Conservation (phyloP, 1,284 basidiomycete species). For the Apiotrichum domesticum region DNA sequence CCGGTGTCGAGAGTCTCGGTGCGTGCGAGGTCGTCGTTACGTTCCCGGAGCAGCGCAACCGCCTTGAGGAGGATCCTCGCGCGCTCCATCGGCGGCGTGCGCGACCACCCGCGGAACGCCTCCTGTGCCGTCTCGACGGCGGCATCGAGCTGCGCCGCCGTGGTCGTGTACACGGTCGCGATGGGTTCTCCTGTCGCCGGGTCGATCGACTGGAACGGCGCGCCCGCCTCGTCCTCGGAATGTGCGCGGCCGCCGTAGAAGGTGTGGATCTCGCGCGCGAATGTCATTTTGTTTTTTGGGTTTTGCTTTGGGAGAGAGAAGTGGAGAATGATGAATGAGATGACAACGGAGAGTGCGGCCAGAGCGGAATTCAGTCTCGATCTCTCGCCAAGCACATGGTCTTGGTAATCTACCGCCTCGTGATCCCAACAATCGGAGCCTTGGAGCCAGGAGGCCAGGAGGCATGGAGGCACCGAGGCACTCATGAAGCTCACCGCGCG, state of each 20-base stretch:
- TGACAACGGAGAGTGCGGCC: too few species aligned
- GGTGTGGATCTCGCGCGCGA: slow-evolving; percentile 13
- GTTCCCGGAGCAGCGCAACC: slow-evolving; percentile 9
- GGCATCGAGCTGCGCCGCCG: slow-evolving; percentile 11
- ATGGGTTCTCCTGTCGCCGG: slow-evolving; percentile 8
- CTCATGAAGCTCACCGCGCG: too few species aligned
- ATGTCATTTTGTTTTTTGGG: slow-evolving; percentile 7
- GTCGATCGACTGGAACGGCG: slow-evolving; percentile 12
- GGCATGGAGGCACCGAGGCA: too few species aligned
- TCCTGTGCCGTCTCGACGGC: slow-evolving; percentile 5
- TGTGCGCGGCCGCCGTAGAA: slow-evolving; percentile 14
- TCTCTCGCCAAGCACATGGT: too few species aligned
- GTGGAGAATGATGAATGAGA: neutral
- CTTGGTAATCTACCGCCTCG: too few species aligned
- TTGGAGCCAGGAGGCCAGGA: too few species aligned
- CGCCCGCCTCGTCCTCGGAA: slow-evolving; percentile 4
- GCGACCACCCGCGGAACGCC: slow-evolving; percentile 11
- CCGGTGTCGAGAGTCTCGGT: slow-evolving; percentile 18
- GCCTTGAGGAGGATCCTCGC: slow-evolving; percentile 13
- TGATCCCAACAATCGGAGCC: too few species aligned
- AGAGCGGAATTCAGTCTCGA: too few species aligned
- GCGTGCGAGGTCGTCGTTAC: slow-evolving; percentile 14
- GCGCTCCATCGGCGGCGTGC: slow-evolving; percentile 6
- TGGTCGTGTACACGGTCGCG: slow-evolving; percentile 13
- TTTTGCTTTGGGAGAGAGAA: neutral